Conservation (phyloP, 2,329 filamentous ascomycete species). For the Stenocarpella maydis region DNA sequence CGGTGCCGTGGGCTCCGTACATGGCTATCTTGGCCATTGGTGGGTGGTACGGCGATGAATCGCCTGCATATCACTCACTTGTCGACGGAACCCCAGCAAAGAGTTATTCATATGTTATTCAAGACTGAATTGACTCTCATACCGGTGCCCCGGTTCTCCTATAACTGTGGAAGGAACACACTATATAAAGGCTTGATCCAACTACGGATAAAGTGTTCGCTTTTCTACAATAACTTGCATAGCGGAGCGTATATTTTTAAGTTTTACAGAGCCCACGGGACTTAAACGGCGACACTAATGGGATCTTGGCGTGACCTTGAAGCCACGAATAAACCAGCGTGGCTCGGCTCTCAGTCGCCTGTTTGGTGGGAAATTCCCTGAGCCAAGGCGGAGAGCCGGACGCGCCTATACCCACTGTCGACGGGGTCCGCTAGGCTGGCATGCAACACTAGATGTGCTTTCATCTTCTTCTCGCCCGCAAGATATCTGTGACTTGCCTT, state of each 20-base stretch:
- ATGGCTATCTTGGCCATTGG: background rate
- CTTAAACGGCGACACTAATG: background rate
- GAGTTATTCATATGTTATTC: slow-evolving; percentile 6
- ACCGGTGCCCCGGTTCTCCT: background rate
- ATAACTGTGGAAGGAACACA: too few species aligned
- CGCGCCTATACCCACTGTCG: background rate
- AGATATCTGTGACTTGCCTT: background rate
- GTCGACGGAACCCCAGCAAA: slow-evolving; percentile 17
- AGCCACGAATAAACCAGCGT: slow-evolving; percentile 19
- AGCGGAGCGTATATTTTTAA: background rate
- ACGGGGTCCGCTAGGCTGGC: background rate
- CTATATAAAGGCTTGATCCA: too few species aligned
- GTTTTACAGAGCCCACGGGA: background rate
- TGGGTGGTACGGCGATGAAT: background rate
- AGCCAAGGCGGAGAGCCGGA: slow-evolving; percentile 17
- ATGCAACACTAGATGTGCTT: slow-evolving; percentile 2
- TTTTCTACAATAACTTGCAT: background rate
- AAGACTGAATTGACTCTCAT: slow-evolving; percentile 4
- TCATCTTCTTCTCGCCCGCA: background rate
- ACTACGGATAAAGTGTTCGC: too few species aligned
- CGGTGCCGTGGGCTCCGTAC: slow-evolving; percentile 11
- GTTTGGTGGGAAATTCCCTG: slow-evolving; percentile 20
- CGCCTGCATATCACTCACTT: background rate
- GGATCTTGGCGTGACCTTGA: slow-evolving; percentile 17
- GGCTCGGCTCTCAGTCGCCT: background rate